Percentiles rank a stretch among this genome's conserved stretches.
phyloP scores from a whole-genome alignment of 192 early-diverging fungal species.

The Irineochytrium annulatum region DNA sequence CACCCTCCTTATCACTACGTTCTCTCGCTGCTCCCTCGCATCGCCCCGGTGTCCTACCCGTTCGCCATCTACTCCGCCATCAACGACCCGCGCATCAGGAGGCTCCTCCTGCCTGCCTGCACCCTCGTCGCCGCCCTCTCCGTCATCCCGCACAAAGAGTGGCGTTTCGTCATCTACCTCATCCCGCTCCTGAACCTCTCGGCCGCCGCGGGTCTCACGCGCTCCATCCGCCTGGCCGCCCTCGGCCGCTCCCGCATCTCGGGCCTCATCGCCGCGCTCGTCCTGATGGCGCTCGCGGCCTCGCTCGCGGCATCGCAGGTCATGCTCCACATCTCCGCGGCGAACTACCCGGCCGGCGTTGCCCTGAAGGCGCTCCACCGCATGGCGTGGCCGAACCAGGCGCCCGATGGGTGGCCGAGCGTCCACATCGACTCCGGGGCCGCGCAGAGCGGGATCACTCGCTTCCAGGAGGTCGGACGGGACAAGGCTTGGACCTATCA shows the following conservation, averaged over 20 bases:
- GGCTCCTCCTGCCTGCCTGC: constrained; percentile 50
- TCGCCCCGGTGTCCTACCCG: constrained; percentile 69
- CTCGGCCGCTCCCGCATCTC: constrained; percentile 38
- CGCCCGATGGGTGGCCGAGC: not conserved
- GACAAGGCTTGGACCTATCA: constrained; percentile 14
- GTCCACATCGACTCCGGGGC: constrained; percentile 21
- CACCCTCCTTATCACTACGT: constrained; percentile 74
- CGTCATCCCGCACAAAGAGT: constrained; percentile 86
- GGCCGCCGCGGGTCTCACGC: constrained; percentile 46
- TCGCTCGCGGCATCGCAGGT: not conserved
- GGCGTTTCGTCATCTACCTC: constrained; percentile 86
- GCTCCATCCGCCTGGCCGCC: constrained; percentile 21
- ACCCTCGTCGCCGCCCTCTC: constrained; percentile 67
- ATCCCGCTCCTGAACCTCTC: constrained; percentile 76
- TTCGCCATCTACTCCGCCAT: constrained; percentile 32
- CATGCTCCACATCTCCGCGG: constrained; percentile 46
- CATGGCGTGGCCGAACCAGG: constrained; percentile 14
- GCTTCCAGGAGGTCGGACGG: constrained; percentile 9
- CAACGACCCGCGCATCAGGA: constrained; percentile 41
- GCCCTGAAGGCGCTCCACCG: constrained; percentile 66
- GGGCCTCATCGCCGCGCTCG: not conserved
- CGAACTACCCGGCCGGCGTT: constrained; percentile 88
- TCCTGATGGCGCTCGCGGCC: not conserved
- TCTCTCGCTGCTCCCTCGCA: constrained; percentile 63
- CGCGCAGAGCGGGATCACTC: constrained; percentile 10